Evolutionary conservation across 2,329 filamentous ascomycete genomes (phyloP), one percentile per base, ranked within the genome.

Genomic region (Aureobasidium lini): DNA sequence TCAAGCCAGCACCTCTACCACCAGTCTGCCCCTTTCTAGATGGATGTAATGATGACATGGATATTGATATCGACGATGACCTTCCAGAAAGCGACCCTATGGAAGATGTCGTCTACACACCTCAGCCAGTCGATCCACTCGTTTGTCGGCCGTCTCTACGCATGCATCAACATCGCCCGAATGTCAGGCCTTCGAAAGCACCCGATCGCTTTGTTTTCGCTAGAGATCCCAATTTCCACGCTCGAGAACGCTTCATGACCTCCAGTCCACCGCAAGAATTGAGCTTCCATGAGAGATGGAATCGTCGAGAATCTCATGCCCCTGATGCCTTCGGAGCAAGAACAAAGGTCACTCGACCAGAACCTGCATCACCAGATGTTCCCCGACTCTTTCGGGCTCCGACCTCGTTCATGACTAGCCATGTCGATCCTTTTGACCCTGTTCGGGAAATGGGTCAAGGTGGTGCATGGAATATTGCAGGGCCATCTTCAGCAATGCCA

Each of bases 401-500:
- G 6, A 29, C 40, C 31, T 32, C 57, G 53, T 32, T 48, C 44
- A 46, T 54, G 50, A 54, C n/a, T n/a, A 59, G 36, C 31, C 53
- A 46, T 49, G 32, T 62, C 23, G 37, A 61, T 16, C 36, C 39
- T 32, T 23, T 47, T 28, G 56, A 15, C 15, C 36, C 36, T 43
- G n/a, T 37, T 7, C 60, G 67, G 53, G 63, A 64, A 68, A 76
- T 84, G 62, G 92, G 88, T 69, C 75, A 79, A 62, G 87, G 88
- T 2, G 81, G 85, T 9, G 79, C 93, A 16, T 95, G 89, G 90
- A 83, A 84, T 16, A 84, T 94, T 10, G 88, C 89, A 29, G 87
- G 88, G n/a, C 69, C 83, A 9, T 81, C 83, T 52, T 81, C 83
- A 11, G 81, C 83, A 52, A 81, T 83, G n/a, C 75, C 66, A 6